Conservation (phyloP, 139 green algal genomes). For the Chlorella sp. region DNA sequence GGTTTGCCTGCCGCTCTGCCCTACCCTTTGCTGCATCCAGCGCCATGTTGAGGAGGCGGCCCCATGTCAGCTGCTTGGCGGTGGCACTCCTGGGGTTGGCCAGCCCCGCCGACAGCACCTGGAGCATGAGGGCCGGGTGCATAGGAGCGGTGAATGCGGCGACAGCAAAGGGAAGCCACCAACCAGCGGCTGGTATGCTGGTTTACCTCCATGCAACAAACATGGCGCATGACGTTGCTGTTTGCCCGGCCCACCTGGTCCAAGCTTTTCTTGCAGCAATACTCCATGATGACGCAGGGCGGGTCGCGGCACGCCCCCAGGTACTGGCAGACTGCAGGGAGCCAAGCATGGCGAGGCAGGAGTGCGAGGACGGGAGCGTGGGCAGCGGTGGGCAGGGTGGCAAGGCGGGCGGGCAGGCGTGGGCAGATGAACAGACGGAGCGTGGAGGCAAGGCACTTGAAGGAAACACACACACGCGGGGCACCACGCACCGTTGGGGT, state of each 20-base stretch:
- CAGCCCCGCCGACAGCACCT: background rate
- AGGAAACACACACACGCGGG: too few relatives aligned
- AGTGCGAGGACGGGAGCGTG: background rate
- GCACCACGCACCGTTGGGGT: constrained; percentile 54
- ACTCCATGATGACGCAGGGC: constrained; percentile 18
- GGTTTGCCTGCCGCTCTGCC: background rate
- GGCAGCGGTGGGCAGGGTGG: background rate
- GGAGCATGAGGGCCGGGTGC: background rate
- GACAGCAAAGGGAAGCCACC: background rate
- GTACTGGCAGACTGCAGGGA: constrained; percentile 19
- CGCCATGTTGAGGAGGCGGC: constrained; percentile 54
- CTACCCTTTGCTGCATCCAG: constrained; percentile 48
- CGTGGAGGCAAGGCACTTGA: background rate
- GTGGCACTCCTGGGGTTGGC: background rate
- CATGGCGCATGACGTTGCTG: too few relatives aligned
- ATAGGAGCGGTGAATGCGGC: background rate
- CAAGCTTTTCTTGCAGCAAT: background rate
- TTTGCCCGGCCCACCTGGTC: background rate
- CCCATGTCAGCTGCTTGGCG: constrained; percentile 48
- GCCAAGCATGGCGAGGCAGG: too few relatives aligned
- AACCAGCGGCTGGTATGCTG: too few relatives aligned
- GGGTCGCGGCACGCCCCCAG: constrained; percentile 12
- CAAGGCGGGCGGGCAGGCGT: background rate
- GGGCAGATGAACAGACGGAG: background rate
- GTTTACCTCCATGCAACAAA: too few relatives aligned